phyloP scores from a whole-genome alignment of 441 rosid genomes.

The Erysimum cheiri region DNA sequence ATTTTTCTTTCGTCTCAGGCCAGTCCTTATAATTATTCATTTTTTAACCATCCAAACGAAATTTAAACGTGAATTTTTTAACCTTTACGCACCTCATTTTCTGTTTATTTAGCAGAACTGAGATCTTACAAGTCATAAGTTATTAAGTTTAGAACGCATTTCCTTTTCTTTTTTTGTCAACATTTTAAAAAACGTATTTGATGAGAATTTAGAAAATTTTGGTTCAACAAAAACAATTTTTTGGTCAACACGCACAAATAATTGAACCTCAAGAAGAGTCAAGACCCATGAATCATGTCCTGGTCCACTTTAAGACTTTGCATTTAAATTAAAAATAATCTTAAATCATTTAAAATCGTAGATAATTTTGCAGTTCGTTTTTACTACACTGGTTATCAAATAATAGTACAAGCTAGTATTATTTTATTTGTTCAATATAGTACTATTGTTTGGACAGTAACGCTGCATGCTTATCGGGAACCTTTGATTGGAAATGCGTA shows the following conservation, averaged over 20 bases:
- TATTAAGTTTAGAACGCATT: constrained; percentile 2
- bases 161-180: background rate
- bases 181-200: background rate
- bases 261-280: constrained; percentile 33
- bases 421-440: background rate
- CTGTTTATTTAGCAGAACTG: background rate
- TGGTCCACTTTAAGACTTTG: constrained; percentile 33
- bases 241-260: constrained; percentile 47
- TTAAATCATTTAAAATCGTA: background rate
- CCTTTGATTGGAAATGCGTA: constrained; percentile 1
- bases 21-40: too few relatives aligned
- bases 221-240: background rate
- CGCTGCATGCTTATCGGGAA: constrained; percentile 12
- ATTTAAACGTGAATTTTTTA: background rate
- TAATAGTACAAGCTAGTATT: background rate
- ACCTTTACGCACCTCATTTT: background rate
- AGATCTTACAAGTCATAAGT: background rate
- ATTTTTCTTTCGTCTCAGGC: too few relatives aligned
- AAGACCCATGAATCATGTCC: constrained; percentile 19
- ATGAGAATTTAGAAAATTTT: background rate
- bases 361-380: constrained; percentile 16
- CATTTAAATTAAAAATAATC: background rate
- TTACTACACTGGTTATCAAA: constrained; percentile 10
- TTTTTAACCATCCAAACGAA: background rate
- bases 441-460: background rate